A percentile compares a stretch with the other conserved stretches of the same genome.
phyloP scores from a whole-genome alignment of 129 eudicot species.

The Arctium lappa region DNA sequence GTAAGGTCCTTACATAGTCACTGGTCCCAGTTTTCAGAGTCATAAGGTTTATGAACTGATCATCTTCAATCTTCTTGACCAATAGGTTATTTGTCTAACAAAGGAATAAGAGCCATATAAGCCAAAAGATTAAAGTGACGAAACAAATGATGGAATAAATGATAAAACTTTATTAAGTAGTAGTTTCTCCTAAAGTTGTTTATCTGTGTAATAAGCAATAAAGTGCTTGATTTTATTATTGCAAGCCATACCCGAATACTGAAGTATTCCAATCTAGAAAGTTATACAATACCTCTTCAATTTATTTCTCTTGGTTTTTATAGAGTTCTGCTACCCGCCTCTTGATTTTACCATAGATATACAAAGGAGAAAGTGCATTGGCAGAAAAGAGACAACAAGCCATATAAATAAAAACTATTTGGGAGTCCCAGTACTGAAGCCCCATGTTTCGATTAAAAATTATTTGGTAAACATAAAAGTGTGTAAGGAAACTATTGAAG shows the following conservation, averaged over 20 bases:
- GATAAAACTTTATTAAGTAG: background rate
- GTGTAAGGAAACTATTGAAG: no score
- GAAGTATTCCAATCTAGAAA: background rate
- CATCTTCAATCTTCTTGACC: conserved; percentile 71
- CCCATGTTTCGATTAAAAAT: no score
- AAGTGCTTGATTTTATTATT: background rate
- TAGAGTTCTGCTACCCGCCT: background rate
- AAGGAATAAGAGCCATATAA: conserved; percentile 16
- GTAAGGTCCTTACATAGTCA: conserved; percentile 75
- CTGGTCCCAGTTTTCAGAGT: conserved; percentile 60
- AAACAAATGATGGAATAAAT: background rate
- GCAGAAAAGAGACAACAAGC: no score
- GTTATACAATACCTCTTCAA: conserved; percentile 51
- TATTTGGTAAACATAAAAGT: no score
- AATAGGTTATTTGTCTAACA: conserved; percentile 70
- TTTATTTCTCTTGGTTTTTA: conserved; percentile 79
- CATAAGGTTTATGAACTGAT: conserved; percentile 71
- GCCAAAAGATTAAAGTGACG: background rate
- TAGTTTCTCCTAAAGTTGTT: background rate
- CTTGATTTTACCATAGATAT: no score
- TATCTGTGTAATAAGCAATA: background rate
- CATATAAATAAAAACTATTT: no score
- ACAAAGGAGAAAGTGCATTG: no score
- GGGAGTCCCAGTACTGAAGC: no score
- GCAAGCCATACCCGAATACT: conserved; percentile 4